Evolutionary conservation across 805 yeast genomes (phyloP), one percentile per base, ranked within the genome.

Genomic region (Yamadazyma ubonensis): DNA sequence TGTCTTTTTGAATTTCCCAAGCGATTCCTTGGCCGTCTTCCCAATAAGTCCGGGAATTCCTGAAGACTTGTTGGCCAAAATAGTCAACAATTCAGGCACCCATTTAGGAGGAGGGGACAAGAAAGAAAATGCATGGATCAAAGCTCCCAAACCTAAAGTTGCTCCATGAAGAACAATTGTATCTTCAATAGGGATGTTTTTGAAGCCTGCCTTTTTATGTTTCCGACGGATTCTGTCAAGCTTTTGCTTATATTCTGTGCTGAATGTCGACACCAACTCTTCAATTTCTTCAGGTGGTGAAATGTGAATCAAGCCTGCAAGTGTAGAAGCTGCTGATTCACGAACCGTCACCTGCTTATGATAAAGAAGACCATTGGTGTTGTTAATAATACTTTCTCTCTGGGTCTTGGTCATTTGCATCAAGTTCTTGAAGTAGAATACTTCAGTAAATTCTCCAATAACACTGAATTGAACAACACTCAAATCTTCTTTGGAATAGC

Each of bases 61-160:
- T 2, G 83, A 73, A 2, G 88, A 81, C 56, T 80, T 81, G 18
- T 75, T 76, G 0, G 96, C 89, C 43, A 93, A 63, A 1, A 76
- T 66, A 1, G 84, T 73, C 46, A 91, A 67, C 11, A 86, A 76
- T 6, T 68, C 63, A 0, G 98, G 97, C 14, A 91, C 72, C 97
- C 97, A 93, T 19, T 49, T 39, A 1, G 99, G 98, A 2, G 96
- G 90, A 0, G 99, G 99, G 1, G 96, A 83, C 2, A 73, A 67
- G 53, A 89, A 93, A 2, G 98, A 91, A 62, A 85, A 93, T 0
- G 98, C 97, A 33, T 82, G 80, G 1, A 93, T 78, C 30, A 91
- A 65, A 0, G 97, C 86, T 6, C 97, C 96, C 2, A 91, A 65
- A 0, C 97, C 98, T 17, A 93, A 65, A 0, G 90, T 81, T 2